A percentile compares a stretch with the other conserved stretches of the same genome.
Conservation (phyloP, 2,329 filamentous ascomycete genomes). For the Pyrenochaeta sp. region DNA sequence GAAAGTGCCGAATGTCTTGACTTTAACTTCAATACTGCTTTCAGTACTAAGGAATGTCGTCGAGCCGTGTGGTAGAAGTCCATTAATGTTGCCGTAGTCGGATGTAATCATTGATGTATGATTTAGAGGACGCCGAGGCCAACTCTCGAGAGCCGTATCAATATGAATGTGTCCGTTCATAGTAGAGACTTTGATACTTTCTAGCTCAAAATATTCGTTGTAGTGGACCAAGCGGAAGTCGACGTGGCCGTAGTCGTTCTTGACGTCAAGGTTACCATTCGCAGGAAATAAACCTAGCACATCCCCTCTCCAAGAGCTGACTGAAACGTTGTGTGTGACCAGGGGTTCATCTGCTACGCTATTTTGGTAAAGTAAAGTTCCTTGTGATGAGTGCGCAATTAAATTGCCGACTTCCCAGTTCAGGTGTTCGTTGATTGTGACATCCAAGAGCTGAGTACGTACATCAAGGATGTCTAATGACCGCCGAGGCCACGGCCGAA, state of each 20-base stretch:
- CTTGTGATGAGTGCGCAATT: conserved; percentile 16
- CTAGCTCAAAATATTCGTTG: conserved; percentile 4
- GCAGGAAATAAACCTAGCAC: conserved; percentile 15
- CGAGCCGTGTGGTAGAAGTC: conserved; percentile 11
- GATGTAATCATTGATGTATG: conserved; percentile 17
- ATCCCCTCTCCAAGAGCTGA: conserved; percentile 12
- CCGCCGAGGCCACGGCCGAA: conserved; percentile 12
- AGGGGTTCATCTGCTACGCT: conserved; percentile 6
- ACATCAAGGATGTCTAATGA: conserved; percentile 15
- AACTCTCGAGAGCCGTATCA: neutral
- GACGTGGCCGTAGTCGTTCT: conserved; percentile 14
- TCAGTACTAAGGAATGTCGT: conserved; percentile 17
- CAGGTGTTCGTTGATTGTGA: conserved; percentile 10
- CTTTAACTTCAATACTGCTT: conserved; percentile 3
- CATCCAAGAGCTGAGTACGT: conserved; percentile 12
- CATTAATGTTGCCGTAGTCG: conserved; percentile 9
- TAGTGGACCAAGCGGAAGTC: conserved; percentile 7
- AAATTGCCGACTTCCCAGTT: conserved; percentile 22
- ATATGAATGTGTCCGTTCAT: conserved; percentile 11
- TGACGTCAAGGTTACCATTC: conserved; percentile 15
- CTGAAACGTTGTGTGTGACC: conserved; percentile 18
- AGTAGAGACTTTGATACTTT: conserved; percentile 16
- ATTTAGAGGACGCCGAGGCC: conserved; percentile 9
- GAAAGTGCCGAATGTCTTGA: conserved; percentile 12
- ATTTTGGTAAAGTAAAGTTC: conserved; percentile 6